Evolutionary conservation across 2,329 filamentous ascomycete genomes (phyloP).

Genomic region (Ascochyta rabiei): DNA sequence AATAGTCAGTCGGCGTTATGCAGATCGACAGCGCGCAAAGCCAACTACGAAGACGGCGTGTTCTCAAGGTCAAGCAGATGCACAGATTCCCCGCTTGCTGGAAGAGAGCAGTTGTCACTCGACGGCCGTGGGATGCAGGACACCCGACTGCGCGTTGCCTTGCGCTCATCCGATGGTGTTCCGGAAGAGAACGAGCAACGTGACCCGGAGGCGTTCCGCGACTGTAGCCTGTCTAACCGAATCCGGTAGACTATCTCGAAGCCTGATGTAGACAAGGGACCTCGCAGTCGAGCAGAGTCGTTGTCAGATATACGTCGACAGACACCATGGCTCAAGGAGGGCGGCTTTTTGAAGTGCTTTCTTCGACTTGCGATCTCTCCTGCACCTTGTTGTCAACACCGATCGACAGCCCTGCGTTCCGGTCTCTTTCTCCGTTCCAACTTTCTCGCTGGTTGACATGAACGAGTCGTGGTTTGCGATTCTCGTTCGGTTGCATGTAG

Average conservation of each 20-base stretch:
- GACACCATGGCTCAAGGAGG: background rate
- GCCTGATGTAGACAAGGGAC: background rate
- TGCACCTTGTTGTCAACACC: background rate
- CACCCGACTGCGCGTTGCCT: constrained; percentile 3
- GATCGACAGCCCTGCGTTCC: background rate
- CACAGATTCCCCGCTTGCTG: constrained; percentile 13
- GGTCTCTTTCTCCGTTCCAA: background rate
- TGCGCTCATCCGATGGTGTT: constrained; percentile 38
- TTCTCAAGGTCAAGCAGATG: background rate
- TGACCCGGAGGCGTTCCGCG: constrained; percentile 26
- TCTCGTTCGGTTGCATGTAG: background rate
- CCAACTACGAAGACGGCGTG: constrained; percentile 5
- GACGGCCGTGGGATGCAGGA: constrained; percentile 26
- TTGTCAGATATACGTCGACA: background rate
- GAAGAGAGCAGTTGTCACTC: constrained; percentile 1
- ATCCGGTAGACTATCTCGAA: constrained; percentile 18
- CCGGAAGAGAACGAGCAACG: constrained; percentile 22
- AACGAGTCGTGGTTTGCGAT: constrained; percentile 1
- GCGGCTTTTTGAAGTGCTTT: background rate
- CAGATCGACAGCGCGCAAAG: constrained; percentile 9
- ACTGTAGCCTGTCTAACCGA: constrained; percentile 12
- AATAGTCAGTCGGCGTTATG: constrained; percentile 7
- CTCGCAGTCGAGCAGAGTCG: background rate
- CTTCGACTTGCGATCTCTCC: background rate
- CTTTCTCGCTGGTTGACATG: background rate